Base-by-base conservation (phyloP, 164 flowering plant genomes). In the Malania oleifera region DNA sequence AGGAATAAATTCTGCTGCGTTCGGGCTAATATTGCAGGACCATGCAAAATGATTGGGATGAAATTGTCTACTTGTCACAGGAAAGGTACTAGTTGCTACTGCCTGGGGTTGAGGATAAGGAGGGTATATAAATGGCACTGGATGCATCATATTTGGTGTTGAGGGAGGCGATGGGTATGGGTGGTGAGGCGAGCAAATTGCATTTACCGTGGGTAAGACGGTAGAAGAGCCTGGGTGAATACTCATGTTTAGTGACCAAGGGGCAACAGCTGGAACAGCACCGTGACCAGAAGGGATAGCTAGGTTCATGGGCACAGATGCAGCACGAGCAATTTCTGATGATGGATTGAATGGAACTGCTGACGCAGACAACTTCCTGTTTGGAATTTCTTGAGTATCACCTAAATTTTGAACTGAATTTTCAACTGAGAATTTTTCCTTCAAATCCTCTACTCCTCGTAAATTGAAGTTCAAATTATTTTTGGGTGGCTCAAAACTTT, bases 331-430 rank as follows among this genome's bases (percentile, higher is more conserved):
- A 62, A 62, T 56, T 22, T 70, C 34, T 48, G 82, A 73, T 53
- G 90, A 82, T 38, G 99, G 99, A 61, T 76, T 90, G 68, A 86
- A 90, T 46, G 99, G 99, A 67, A 84, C 80, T 26, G 99, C 99
- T 47, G 86, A 88, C 46, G 99, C 99, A 58, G 99, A 93, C 63
- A 93, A 74, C 70, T 88, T 89, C 77, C 76, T 91, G 63, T 73
- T 85, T 12, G 85, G 64, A 8, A 75, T 39, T 41, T 82, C 91
- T 52, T 70, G 74, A 25, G 67, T 52, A 28, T 84, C 87, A 67
- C 43, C 70, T 31, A 76, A 59, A 69, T 37, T 56, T 10, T 61
- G 47, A 64, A 57, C 66, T 52, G 64, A 59, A 69, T 37, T 56
- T 10, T 61, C 43, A 64, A 57, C 66, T 52, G 64, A 49, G 14